Evolutionary conservation across 2,329 filamentous ascomycete species (phyloP), one percentile per base, ranked within the genome.

Genomic region (Trichoderma koningiopsis): DNA sequence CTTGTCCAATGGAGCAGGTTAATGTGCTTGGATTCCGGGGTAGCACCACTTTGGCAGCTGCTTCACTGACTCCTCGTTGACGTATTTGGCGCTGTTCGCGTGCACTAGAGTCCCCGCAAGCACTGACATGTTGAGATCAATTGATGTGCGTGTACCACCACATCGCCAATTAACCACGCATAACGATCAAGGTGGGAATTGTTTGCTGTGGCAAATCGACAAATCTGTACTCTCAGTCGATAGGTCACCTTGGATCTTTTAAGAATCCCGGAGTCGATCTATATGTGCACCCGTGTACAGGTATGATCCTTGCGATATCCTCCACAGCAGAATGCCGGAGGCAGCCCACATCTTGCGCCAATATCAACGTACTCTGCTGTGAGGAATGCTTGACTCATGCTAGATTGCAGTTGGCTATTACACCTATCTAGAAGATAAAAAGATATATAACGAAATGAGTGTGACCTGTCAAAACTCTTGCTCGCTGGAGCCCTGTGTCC

Each of bases 1-100:
- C 62, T 24, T 47, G 52, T 8, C 19, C 27, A 29, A 49, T 65
- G 52, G 62, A 65, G 52, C 53, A 57, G 35, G n/a, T 35, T 35
- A 35, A 35, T 13, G 33, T 35, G 49, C 63, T 29, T 10, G 40
- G n/a, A 49, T 55, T 66, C 63, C 53, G 63, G 63, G 53, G 53
- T 57, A 65, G 10, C 33, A 55, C 33, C 35, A 22, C 10, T 53
- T 63, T 52, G 35, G 57, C 22, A 53, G 29, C 43, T 43, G 22
- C 8, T 53, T 22, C 33, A 47, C 7, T 33, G n/a, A 24, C n/a
- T 16, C 33, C 55, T 64, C 49, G 37, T 27, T 55, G 33, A 64
- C 61, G 60, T 53, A 27, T 53, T 49, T 49, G 43, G 31, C 29
- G 61, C 16, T 53, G 31, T 4, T 40, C 31, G 27, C 19, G 5